Percentiles rank a stretch among this genome's conserved stretches.
These are phyloP conservation scores for Penicillium robsamsonii DNA, from an alignment of 495 filamentous ascomycete species.

Conservation along the genomic window DNA sequence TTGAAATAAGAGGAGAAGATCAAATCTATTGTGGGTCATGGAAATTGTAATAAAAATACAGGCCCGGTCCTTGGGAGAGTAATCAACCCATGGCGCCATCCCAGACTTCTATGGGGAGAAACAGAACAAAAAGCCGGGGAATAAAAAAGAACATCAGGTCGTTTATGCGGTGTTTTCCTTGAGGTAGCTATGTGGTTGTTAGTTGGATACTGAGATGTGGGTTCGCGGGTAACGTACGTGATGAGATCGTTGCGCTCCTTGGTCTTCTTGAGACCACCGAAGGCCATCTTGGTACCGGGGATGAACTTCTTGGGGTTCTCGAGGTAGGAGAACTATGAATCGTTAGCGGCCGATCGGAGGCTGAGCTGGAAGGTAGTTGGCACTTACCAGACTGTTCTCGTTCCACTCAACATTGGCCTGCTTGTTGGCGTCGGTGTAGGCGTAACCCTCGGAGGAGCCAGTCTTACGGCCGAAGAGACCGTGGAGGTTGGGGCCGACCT, in stretches of 20 bases:
- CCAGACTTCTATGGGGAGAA: conserved; percentile 26
- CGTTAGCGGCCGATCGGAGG: conserved; percentile 13
- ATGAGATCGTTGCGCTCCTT: conserved; percentile 99
- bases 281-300: conserved; percentile 99
- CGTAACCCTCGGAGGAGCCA: conserved; percentile 84
- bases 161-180: conserved; percentile 62
- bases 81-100: conserved; percentile 30
- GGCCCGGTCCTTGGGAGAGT: conserved; percentile 27
- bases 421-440: conserved; percentile 99
- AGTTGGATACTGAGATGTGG: neutral
- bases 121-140: conserved; percentile 22
- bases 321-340: conserved; percentile 72
- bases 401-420: conserved; percentile 87
- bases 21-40: conserved; percentile 34
- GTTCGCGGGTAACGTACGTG: conserved; percentile 62
- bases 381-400: conserved; percentile 77
- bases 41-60: conserved; percentile 44
- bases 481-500: conserved; percentile 95
- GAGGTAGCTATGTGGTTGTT: conserved; percentile 52
- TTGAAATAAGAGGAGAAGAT: conserved; percentile 16
- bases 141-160: conserved; percentile 25
- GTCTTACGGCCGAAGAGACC: conserved; percentile 97
- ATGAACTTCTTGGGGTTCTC: conserved; percentile 97
- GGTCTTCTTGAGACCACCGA: conserved; percentile 98
- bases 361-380: neutral